Evolutionary conservation across 495 filamentous ascomycete genomes (phyloP).

Genomic region (Xanthoparmelia taractica): DNA sequence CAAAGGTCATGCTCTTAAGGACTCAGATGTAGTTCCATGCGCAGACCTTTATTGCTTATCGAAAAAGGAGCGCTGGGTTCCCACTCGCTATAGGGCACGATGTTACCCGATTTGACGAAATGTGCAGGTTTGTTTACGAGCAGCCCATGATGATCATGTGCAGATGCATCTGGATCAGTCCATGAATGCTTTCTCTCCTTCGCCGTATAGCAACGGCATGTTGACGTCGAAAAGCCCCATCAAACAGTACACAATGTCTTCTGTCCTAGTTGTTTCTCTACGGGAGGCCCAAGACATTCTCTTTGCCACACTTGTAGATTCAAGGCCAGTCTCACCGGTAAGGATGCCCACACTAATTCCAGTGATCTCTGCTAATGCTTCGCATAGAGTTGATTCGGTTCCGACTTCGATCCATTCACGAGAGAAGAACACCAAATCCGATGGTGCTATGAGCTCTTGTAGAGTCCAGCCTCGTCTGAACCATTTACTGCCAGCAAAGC

Average conservation of each 20-base stretch:
- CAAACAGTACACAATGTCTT: slow-evolving; percentile 40
- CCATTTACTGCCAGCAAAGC: slow-evolving; percentile 27
- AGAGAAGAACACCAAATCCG: slow-evolving; percentile 23
- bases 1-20: background rate
- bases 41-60: slow-evolving; percentile 10
- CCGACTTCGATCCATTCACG: slow-evolving; percentile 25
- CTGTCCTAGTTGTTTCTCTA: slow-evolving; percentile 28
- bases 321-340: background rate
- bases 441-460: slow-evolving; percentile 34
- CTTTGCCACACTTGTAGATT: slow-evolving; percentile 27
- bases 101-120: slow-evolving; percentile 1
- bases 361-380: slow-evolving; percentile 22
- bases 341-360: slow-evolving; percentile 19
- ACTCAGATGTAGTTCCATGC: background rate
- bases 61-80: background rate
- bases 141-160: background rate
- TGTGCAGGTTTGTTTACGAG: background rate
- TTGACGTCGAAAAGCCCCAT: slow-evolving; percentile 39
- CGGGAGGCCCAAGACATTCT: slow-evolving; percentile 37
- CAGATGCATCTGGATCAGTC: slow-evolving; percentile 1
- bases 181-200: slow-evolving; percentile 33
- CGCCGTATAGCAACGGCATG: slow-evolving; percentile 42
- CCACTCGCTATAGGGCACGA: slow-evolving; percentile 2
- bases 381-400: slow-evolving; percentile 19
- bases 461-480: slow-evolving; percentile 38